Evolutionary conservation across 2,329 filamentous ascomycete genomes (phyloP).

Genomic region (Rutstroemia sp.): DNA sequence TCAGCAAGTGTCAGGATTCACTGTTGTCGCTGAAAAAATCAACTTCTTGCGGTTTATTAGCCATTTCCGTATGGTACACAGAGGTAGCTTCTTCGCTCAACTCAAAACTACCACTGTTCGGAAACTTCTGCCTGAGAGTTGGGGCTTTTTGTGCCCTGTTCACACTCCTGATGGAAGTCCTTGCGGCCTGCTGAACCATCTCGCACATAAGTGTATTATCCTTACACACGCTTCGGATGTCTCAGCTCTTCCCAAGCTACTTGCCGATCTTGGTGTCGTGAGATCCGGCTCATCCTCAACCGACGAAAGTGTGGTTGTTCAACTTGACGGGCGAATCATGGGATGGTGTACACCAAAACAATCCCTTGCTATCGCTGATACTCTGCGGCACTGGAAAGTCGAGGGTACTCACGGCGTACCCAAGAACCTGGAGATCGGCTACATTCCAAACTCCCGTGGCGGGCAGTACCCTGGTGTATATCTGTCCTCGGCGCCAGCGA

Average conservation of each 20-base stretch:
- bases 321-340: slow-evolving; percentile 82
- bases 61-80: slow-evolving; percentile 98
- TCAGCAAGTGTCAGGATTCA: slow-evolving; percentile 91
- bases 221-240: slow-evolving; percentile 69
- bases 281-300: slow-evolving; percentile 69
- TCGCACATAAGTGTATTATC: slow-evolving; percentile 91
- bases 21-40: slow-evolving; percentile 95
- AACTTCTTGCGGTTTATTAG: slow-evolving; percentile 98
- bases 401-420: slow-evolving; percentile 76
- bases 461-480: slow-evolving; percentile 97
- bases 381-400: slow-evolving; percentile 91
- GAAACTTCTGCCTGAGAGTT: slow-evolving; percentile 91
- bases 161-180: slow-evolving; percentile 95
- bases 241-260: slow-evolving; percentile 64
- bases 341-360: slow-evolving; percentile 86
- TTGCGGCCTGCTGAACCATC: slow-evolving; percentile 89
- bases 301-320: slow-evolving; percentile 78
- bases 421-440: slow-evolving; percentile 80
- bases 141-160: slow-evolving; percentile 95
- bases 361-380: slow-evolving; percentile 74
- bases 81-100: slow-evolving; percentile 97
- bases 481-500: slow-evolving; percentile 77
- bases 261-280: slow-evolving; percentile 73
- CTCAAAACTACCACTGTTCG: slow-evolving; percentile 94
- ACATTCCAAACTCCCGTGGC: slow-evolving; percentile 77